phyloP scores from a whole-genome alignment of 371 early-diverging fungal species.

The Rhizopus stolonifer region DNA sequence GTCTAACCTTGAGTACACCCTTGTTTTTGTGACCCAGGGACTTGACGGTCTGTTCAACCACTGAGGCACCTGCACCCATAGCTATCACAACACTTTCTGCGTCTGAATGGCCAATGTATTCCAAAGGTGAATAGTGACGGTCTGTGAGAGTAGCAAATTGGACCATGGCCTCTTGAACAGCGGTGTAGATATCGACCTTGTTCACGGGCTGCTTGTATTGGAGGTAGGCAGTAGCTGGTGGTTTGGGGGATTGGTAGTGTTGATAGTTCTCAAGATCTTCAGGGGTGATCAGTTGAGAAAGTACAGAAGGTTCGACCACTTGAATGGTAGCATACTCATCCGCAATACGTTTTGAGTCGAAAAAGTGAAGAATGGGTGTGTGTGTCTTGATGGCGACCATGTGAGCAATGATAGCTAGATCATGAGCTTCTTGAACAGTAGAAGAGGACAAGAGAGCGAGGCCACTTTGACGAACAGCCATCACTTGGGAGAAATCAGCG shows the following conservation, averaged over 20 bases:
- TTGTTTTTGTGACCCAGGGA: constrained; percentile 18
- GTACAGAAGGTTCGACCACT: constrained; percentile 9
- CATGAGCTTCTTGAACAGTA: constrained; percentile 69
- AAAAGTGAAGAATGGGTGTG: constrained; percentile 64
- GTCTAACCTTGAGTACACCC: constrained; percentile 64
- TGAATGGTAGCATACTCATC: constrained; percentile 36
- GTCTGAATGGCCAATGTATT: constrained; percentile 53
- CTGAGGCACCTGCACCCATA: constrained; percentile 61
- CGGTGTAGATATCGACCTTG: constrained; percentile 26
- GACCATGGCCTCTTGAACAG: constrained; percentile 38
- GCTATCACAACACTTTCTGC: constrained; percentile 62
- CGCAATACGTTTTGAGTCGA: constrained; percentile 43
- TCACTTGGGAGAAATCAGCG: constrained; percentile 62
- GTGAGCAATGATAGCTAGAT: constrained; percentile 67
- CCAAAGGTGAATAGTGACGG: constrained; percentile 50
- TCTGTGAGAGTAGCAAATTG: constrained; percentile 46
- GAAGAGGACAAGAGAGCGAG: constrained; percentile 69
- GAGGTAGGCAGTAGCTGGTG: constrained; percentile 31
- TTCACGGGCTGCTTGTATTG: constrained; percentile 34
- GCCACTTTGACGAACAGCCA: constrained; percentile 80
- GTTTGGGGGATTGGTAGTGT: constrained; percentile 4
- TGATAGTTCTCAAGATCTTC: constrained; percentile 37
- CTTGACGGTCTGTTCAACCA: constrained; percentile 39
- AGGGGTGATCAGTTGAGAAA: constrained; percentile 28
- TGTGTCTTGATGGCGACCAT: constrained; percentile 59